phyloP scores from a whole-genome alignment of 352 stramenopile genomes.

The Phytophthora megakarya region DNA sequence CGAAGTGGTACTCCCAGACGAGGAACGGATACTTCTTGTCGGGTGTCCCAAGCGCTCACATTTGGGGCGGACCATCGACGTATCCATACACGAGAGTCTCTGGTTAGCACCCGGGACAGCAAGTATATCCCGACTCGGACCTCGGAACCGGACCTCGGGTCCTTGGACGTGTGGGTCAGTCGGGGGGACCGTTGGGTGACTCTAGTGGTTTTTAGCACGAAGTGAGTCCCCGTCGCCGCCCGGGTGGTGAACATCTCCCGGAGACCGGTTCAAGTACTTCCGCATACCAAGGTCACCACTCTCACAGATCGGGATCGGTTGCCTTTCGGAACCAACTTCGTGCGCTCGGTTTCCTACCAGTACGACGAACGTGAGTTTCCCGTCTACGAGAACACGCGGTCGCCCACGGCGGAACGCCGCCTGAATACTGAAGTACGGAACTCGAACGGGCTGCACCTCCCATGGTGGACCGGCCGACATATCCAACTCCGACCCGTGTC shows the following conservation, averaged over 20 bases:
- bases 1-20: too few relatives aligned
- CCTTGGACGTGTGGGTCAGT: too few relatives aligned
- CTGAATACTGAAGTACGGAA: neutral
- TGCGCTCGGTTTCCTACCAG: neutral
- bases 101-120: too few relatives aligned
- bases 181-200: neutral
- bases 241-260: too few relatives aligned
- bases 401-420: neutral
- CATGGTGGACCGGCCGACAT: neutral
- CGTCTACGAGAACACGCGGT: neutral
- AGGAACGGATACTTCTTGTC: too few relatives aligned
- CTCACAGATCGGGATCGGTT: neutral
- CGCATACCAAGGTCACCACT: neutral
- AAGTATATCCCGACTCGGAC: too few relatives aligned
- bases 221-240: neutral
- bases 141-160: too few relatives aligned
- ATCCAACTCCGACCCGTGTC: neutral
- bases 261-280: neutral
- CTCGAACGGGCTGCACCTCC: neutral
- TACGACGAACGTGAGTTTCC: constrained; percentile 5
- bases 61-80: too few relatives aligned
- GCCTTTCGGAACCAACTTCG: constrained; percentile 2
- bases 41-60: too few relatives aligned
- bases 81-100: too few relatives aligned
- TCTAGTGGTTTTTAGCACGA: neutral